Evolutionary conservation across 192 early-diverging fungal genomes (phyloP), one percentile per base, ranked within the genome.

Genomic region (Gryganskiella cystojenkinii): DNA sequence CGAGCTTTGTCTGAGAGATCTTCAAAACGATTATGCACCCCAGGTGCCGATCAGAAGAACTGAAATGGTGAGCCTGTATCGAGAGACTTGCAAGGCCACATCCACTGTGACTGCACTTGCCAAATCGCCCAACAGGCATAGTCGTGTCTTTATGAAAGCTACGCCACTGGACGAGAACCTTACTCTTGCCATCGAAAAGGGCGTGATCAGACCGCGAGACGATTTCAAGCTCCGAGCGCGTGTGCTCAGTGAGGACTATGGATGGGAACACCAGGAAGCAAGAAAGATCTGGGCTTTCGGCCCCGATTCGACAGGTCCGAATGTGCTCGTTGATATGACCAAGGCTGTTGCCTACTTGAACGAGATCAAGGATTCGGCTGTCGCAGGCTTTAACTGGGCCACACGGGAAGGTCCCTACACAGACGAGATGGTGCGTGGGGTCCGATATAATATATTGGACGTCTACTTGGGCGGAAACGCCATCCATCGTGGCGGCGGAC

Each of bases 81-180:
- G 95, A 86, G 97, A 99, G 85, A 99, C 97, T 24, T 91, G 97
- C 76, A 84, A 85, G 67, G 83, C 88, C 67, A 92, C 93, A 84
- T 97, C 96, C 14, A 80, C 80, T 70, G 87, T 95, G 45, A 73
- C 82, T 64, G 88, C 89, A 59, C 83, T 99, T 79, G 93, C 98
- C 82, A 98, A 99, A 90, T 98, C 96, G 44, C 96, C 98, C 84
- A 99, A 99, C 94, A 99, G 98, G 92, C 98, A 98, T 90, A 99
- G 98, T 92, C 98, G 98, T 97, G 91, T 99, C 88, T 96, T 90
- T 89, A 92, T 99, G 95, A 94, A 86, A 80, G 98, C 95, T 53
- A 50, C 67, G 19, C 98, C 98, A 34, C 67, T 99, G 60, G 82
- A 85, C 53, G 95, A 97, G 69, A 93, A 95, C 56, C 88, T 95